Conservation (phyloP, 2,329 filamentous ascomycete species). For the Fonsecaea multimorphosa region DNA sequence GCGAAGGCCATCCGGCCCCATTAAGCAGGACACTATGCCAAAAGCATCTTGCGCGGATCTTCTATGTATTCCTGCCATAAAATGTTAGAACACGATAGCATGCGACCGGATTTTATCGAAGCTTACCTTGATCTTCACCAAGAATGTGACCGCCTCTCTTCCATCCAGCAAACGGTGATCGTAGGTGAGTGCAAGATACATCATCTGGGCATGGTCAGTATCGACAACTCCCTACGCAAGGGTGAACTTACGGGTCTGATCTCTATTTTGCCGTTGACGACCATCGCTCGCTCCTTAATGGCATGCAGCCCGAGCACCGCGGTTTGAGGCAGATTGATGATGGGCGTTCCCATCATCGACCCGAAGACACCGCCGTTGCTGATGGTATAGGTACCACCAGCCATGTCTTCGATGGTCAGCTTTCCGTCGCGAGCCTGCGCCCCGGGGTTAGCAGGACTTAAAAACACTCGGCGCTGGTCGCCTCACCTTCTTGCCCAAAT, state of each 20-base stretch:
- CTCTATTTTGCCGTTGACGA: slow-evolving; percentile 90
- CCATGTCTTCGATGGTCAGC: slow-evolving; percentile 98
- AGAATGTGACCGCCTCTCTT: slow-evolving; percentile 92
- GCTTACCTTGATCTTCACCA: slow-evolving; percentile 84
- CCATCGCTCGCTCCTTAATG: slow-evolving; percentile 92
- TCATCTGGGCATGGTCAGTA: slow-evolving; percentile 67
- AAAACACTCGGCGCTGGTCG: background rate
- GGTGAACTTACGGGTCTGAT: slow-evolving; percentile 72
- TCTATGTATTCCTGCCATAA: slow-evolving; percentile 37
- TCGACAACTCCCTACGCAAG: background rate
- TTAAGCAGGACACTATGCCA: slow-evolving; percentile 25
- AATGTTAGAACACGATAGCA: slow-evolving; percentile 17
- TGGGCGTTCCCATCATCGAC: slow-evolving; percentile 95
- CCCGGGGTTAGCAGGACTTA: slow-evolving; percentile 13
- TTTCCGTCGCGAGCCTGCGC: slow-evolving; percentile 87
- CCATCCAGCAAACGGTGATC: slow-evolving; percentile 96
- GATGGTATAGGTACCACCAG: slow-evolving; percentile 96
- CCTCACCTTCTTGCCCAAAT: slow-evolving; percentile 88
- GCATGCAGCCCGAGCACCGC: slow-evolving; percentile 90
- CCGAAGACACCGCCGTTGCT: slow-evolving; percentile 97
- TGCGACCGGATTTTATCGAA: too few species aligned
- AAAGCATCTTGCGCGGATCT: slow-evolving; percentile 37
- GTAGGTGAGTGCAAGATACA: slow-evolving; percentile 97
- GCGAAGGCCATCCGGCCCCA: background rate
- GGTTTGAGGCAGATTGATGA: slow-evolving; percentile 72